Percentiles rank a stretch among this genome's conserved stretches.
Evolutionary conservation across 2,329 filamentous ascomycete species (phyloP).

Genomic region (Trichoderma arundinaceum): DNA sequence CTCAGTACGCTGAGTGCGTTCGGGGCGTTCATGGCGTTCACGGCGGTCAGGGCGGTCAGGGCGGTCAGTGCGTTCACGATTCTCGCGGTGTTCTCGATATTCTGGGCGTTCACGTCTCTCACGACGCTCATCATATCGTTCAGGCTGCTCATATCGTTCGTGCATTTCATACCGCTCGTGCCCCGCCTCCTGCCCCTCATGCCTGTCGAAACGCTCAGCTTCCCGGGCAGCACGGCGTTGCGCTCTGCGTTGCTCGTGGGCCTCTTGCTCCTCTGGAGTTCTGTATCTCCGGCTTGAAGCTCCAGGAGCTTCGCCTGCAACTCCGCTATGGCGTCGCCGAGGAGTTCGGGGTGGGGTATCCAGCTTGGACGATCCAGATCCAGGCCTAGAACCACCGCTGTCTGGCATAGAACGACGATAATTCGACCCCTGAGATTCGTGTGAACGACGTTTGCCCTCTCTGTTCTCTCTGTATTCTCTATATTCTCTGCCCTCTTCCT

Average conservation of each 20-base stretch:
- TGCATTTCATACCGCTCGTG: conserved; percentile 12
- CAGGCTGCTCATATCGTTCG: conserved; percentile 19
- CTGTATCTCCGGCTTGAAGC: conserved; percentile 46
- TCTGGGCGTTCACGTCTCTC: conserved; percentile 18
- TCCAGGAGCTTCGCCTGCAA: conserved; percentile 50
- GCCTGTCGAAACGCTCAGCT: conserved; percentile 23
- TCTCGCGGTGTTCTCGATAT: not conserved
- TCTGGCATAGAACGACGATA: conserved; percentile 48
- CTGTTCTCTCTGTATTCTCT: conserved; percentile 38
- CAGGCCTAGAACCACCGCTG: conserved; percentile 39
- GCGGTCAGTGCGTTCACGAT: not conserved
- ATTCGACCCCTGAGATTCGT: conserved; percentile 38
- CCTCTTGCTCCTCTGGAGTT: conserved; percentile 56
- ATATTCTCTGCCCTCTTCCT: conserved; percentile 42
- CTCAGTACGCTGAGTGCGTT: conserved; percentile 31
- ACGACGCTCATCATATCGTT: conserved; percentile 10
- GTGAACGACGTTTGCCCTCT: conserved; percentile 40
- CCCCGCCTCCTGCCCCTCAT: conserved; percentile 9
- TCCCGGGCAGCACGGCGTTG: conserved; percentile 36
- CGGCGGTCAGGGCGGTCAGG: not conserved
- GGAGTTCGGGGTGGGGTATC: conserved; percentile 48
- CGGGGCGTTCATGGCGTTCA: conserved; percentile 22
- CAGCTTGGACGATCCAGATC: conserved; percentile 38
- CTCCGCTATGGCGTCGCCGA: conserved; percentile 54
- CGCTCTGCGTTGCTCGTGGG: conserved; percentile 50